phyloP scores from a whole-genome alignment of 2,329 filamentous ascomycete genomes.

The Penicillium sp. region DNA sequence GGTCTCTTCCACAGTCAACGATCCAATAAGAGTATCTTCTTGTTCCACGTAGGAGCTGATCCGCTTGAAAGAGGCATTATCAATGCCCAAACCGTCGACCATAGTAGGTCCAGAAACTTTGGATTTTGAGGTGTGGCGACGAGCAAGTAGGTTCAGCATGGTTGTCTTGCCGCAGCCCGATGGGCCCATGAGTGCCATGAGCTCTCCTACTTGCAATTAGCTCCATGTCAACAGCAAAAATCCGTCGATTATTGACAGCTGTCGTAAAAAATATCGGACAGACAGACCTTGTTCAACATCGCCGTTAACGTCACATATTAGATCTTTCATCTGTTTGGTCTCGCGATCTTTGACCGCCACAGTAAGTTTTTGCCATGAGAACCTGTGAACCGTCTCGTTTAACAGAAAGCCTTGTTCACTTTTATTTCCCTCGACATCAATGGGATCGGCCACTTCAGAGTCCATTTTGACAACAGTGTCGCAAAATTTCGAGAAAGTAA shows the following conservation, averaged over 20 bases:
- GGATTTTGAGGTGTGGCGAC: conserved; percentile 53
- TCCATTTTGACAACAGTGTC: neutral
- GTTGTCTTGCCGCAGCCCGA: conserved; percentile 75
- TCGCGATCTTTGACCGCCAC: conserved; percentile 70
- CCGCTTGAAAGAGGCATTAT: conserved; percentile 55
- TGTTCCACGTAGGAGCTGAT: conserved; percentile 80
- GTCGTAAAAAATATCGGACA: neutral
- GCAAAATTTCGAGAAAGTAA: neutral
- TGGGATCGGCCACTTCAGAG: neutral
- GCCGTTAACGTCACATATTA: conserved; percentile 62
- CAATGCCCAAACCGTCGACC: conserved; percentile 60
- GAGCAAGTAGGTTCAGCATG: conserved; percentile 73
- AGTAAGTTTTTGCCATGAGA: conserved; percentile 63
- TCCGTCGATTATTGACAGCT: neutral
- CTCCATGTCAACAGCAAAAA: neutral
- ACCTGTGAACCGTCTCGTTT: conserved; percentile 61
- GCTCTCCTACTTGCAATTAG: conserved; percentile 51
- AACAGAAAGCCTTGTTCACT: conserved; percentile 18
- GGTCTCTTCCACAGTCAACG: conserved; percentile 75
- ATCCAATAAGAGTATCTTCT: conserved; percentile 78
- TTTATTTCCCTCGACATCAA: conserved; percentile 3
- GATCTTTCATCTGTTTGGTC: conserved; percentile 59
- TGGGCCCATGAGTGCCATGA: conserved; percentile 79
- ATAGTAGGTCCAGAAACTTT: conserved; percentile 52
- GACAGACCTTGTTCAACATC: conserved; percentile 57